phyloP scores from a whole-genome alignment of 2,329 filamentous ascomycete species.

The Colletotrichum tamarilloi region DNA sequence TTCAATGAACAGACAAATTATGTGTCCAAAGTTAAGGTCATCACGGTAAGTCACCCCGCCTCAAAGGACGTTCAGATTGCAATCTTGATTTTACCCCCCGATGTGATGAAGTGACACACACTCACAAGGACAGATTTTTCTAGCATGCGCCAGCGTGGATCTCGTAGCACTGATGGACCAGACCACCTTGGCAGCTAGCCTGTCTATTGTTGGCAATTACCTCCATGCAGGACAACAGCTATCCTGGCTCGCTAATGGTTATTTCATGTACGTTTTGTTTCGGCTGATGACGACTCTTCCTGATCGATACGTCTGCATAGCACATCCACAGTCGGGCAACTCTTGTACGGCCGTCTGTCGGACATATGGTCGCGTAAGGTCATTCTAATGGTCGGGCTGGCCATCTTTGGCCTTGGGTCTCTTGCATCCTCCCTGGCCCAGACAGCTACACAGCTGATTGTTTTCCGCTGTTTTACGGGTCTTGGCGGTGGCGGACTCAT shows the following conservation, averaged over 20 bases:
- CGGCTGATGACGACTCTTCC: background rate
- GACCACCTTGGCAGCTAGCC: conserved; percentile 65
- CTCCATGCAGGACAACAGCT: conserved; percentile 60
- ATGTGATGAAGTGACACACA: too few relatives aligned
- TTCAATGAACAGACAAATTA: conserved; percentile 69
- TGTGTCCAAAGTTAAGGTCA: conserved; percentile 59
- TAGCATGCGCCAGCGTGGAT: conserved; percentile 66
- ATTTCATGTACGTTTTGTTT: conserved; percentile 60
- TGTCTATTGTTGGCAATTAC: conserved; percentile 64
- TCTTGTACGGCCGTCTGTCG: conserved; percentile 57
- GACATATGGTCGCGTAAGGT: conserved; percentile 60
- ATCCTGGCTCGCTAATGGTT: conserved; percentile 66
- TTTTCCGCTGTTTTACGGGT: conserved; percentile 58
- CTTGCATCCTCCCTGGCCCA: conserved; percentile 55
- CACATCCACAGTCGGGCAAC: conserved; percentile 58
- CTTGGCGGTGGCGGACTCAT: conserved; percentile 53
- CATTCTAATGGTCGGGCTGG: conserved; percentile 50
- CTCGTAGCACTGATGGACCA: conserved; percentile 68
- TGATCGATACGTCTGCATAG: conserved; percentile 36
- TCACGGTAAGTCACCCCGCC: conserved; percentile 52
- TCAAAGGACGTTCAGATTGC: too few relatives aligned
- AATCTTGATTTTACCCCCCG: background rate
- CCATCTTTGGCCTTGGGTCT: conserved; percentile 56
- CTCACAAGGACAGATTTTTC: conserved; percentile 58
- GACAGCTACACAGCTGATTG: conserved; percentile 51